Evolutionary conservation across 192 early-diverging fungal species (phyloP), one percentile per base, ranked within the genome.

Genomic region (Podila epicladia): DNA sequence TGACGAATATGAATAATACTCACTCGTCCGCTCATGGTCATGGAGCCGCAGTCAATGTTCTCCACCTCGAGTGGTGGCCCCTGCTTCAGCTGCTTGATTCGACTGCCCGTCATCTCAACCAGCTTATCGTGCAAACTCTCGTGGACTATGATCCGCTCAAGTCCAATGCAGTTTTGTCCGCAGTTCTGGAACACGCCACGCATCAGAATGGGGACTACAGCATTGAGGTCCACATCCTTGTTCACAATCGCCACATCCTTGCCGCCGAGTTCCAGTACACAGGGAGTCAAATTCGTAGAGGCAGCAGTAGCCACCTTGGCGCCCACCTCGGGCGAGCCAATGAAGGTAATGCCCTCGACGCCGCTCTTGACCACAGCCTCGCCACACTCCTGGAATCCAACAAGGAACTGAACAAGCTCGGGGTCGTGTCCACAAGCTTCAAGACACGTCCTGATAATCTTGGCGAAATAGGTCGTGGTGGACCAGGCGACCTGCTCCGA

Each of bases 141-240:
- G 49, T 93, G 92, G n/a, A 94, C 85, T 60, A 97, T 83, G 22
- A 97, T 91, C 58, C 95, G 88, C 85, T 97, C 95, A 32, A 96
- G 84, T n/a, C 95, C 95, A 74, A 92, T 90, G 84, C 95, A 97
- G 83, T 96, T 97, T 73, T 97, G 95, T 15, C 95, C 95, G 62
- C 90, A 89, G 77, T 97, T 95, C 70, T 95, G 95, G 83, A 97
- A 91, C 5, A 93, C 92, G 32, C 93, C 91, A 73, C 95, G 92
- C 92, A 97, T 92, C 63, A 90, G 71, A 28, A 94, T 87, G 2
- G 93, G 90, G 31, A 93, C 65, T 45, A 92, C 86, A 50, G 94
- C 90, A 20, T 65, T 59, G 66, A 94, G 74, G 73, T 94, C 90
- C 9, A 89, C 84, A 72, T 96, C 94, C 55, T 88, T 88, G 69